phyloP scores from a whole-genome alignment of 495 filamentous ascomycete species.

The Aspergillus funiculosus region DNA sequence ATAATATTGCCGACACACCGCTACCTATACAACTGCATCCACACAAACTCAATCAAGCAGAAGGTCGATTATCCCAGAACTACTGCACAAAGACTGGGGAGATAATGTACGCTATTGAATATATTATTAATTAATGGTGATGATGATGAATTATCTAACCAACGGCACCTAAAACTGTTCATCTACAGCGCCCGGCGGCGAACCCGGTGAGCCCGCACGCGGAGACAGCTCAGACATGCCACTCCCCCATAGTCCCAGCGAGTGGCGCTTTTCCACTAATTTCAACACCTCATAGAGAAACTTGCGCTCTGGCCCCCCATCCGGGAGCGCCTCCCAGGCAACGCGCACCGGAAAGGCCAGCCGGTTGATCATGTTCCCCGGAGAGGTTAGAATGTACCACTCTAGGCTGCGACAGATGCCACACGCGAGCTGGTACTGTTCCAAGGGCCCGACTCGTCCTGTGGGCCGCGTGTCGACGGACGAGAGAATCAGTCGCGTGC shows the following conservation, averaged over 20 bases:
- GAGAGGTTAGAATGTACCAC: constrained; percentile 37
- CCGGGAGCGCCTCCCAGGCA: constrained; percentile 41
- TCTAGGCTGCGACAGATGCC: constrained; percentile 40
- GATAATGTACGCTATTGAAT: no score
- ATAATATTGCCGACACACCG: no score
- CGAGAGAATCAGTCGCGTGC: constrained; percentile 34
- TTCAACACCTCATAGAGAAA: constrained; percentile 38
- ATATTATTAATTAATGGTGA: no score
- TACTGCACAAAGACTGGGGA: no score
- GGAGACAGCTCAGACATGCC: constrained; percentile 38
- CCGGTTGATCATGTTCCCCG: constrained; percentile 45
- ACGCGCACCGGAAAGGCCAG: constrained; percentile 41
- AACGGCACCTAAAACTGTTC: no score
- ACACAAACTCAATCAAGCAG: no score
- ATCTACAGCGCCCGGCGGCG: neutral
- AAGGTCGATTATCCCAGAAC: no score
- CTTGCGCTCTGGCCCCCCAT: constrained; percentile 32
- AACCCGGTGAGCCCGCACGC: constrained; percentile 22
- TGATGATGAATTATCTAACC: no score
- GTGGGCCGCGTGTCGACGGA: constrained; percentile 33
- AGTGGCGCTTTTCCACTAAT: constrained; percentile 38
- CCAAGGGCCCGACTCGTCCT: constrained; percentile 28
- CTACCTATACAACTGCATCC: no score
- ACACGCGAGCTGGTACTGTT: constrained; percentile 39
- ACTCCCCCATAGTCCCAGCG: constrained; percentile 38